Conservation (phyloP, 2,329 filamentous ascomycete genomes). For the Fusarium euwallaceae region DNA sequence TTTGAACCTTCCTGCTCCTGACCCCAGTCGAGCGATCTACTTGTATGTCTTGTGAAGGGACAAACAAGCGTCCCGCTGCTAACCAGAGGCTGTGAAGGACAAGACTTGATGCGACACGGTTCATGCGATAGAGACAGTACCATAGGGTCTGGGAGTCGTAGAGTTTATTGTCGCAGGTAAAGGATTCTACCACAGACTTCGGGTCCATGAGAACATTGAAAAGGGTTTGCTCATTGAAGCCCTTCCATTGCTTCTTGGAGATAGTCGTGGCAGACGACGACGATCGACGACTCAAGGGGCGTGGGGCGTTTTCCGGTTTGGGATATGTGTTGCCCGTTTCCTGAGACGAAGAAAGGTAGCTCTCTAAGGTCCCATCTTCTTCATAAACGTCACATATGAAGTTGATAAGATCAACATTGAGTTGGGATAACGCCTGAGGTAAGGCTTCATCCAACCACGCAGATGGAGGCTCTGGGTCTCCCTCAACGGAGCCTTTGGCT, state of each 20-base stretch:
- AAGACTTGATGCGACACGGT: slow-evolving; percentile 67
- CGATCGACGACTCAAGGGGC: slow-evolving; percentile 24
- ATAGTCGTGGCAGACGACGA: slow-evolving; percentile 9
- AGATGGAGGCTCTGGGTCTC: background rate
- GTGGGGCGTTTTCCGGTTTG: slow-evolving; percentile 23
- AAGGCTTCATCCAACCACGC: slow-evolving; percentile 51
- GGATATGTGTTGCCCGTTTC: slow-evolving; percentile 18
- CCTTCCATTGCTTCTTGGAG: slow-evolving; percentile 64
- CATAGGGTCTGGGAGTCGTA: slow-evolving; percentile 73
- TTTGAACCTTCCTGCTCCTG: slow-evolving; percentile 52
- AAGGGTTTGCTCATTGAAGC: slow-evolving; percentile 73
- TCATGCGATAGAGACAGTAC: slow-evolving; percentile 73
- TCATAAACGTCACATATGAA: slow-evolving; percentile 72
- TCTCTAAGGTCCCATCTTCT: slow-evolving; percentile 67
- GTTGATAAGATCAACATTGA: slow-evolving; percentile 69
- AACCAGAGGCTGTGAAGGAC: slow-evolving; percentile 76
- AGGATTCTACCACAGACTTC: slow-evolving; percentile 67
- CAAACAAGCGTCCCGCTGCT: slow-evolving; percentile 69
- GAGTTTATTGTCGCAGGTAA: slow-evolving; percentile 64
- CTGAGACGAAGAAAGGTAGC: slow-evolving; percentile 47
- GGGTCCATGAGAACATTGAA: slow-evolving; percentile 74
- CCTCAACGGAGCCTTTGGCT: background rate
- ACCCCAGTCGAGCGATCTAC: slow-evolving; percentile 50
- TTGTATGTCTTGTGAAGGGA: slow-evolving; percentile 63
- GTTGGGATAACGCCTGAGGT: slow-evolving; percentile 68